Evolutionary conservation across 176 grass and related monocot species (phyloP), one percentile per base, ranked within the genome.

Genomic region (Chloris gayana): DNA sequence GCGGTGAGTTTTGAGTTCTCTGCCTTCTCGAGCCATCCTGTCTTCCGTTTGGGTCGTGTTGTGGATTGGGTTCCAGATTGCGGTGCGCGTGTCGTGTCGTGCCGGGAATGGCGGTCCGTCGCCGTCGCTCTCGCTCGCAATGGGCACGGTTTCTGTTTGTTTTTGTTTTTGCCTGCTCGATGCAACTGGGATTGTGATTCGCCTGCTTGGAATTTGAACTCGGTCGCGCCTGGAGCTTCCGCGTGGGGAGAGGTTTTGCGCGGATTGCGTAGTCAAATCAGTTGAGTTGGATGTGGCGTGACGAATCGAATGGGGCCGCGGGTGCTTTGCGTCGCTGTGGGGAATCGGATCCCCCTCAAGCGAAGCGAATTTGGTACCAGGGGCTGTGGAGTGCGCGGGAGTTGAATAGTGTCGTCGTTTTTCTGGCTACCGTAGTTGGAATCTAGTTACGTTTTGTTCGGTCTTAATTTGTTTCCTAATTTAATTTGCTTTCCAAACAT

Each of bases 221-320:
- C 11, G 27, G 38, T 79, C 60, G 86, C 67, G 35, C 76, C 75
- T 1, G 34, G 11, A 61, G 59, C 38, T 67, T 59, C 60, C 74
- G 14, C 63, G 14, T 11, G 34, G 42, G 19, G 15, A 35, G 53
- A 51, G 62, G 9, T 77, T 35, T 81, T 14, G 67, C 14, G 77
- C 21, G 63, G 78, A 41, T 77, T 64, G 21, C 32, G 79, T 26
- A 46, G 54, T 80, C 31, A 35, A 21, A 69, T 14, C 68, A 7
- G 46, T 49, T 26, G 77, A 59, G 47, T 19, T 39, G 72, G 82
- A n/a, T 12, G 72, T 85, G 64, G 77, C 82, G 82, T 89, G 65
- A 71, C 64, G 82, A 58, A 76, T 85, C 64, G 24, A 14, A 9
- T 37, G 9, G 13, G 56, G 15, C 9, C 30, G 41, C 32, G 25